These are phyloP conservation scores for Xylaria castorea DNA, from an alignment of 495 filamentous ascomycete genomes.

Conservation along the genomic window DNA sequence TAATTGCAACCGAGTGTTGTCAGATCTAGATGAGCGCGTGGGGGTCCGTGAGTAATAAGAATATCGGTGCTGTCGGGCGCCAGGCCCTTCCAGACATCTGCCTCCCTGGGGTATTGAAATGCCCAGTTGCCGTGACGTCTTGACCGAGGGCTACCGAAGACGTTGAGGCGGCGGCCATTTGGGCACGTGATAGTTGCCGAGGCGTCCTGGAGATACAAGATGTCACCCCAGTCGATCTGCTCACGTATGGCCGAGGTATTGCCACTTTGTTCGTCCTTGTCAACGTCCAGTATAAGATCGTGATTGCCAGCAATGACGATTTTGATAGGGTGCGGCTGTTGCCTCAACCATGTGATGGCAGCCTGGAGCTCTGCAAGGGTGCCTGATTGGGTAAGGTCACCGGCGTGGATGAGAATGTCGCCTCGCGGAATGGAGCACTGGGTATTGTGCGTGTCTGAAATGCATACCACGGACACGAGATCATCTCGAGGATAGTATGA, in stretches of 20 bases:
- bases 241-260: background rate
- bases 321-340: constrained; percentile 71
- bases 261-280: constrained; percentile 29
- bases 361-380: constrained; percentile 71
- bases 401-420: constrained; percentile 87
- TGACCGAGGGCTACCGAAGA: constrained; percentile 51
- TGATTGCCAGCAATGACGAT: constrained; percentile 76
- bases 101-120: constrained; percentile 36
- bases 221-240: constrained; percentile 51
- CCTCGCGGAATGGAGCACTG: constrained; percentile 70
- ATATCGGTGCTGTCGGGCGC: constrained; percentile 70
- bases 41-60: constrained; percentile 75
- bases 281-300: constrained; percentile 37
- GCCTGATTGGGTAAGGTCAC: constrained; percentile 82
- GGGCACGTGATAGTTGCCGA: constrained; percentile 34
- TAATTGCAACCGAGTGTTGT: constrained; percentile 65
- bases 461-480: constrained; percentile 66
- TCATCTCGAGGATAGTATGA: constrained; percentile 53
- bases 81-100: constrained; percentile 34
- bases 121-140: constrained; percentile 42
- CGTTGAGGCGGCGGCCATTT: constrained; percentile 42
- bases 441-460: constrained; percentile 86
- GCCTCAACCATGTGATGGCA: constrained; percentile 71
- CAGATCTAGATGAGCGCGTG: constrained; percentile 70
- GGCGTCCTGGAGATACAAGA: constrained; percentile 55